These are phyloP conservation scores for Asterophora parasitica DNA, from an alignment of 768 basidiomycete genomes.

Conservation along the genomic window DNA sequence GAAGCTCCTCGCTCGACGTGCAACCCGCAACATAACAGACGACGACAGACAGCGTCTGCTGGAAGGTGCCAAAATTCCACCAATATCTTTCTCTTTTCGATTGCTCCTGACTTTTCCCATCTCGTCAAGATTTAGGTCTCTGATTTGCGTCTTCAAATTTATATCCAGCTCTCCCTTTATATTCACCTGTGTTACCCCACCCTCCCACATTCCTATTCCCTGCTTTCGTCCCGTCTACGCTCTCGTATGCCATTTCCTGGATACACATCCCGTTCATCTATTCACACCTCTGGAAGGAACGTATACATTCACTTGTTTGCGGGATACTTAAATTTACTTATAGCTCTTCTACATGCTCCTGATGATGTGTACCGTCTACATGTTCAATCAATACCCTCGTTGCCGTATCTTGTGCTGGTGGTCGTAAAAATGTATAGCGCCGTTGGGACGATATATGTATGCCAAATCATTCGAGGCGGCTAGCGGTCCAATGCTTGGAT, in stretches of 20 bases:
- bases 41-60: constrained; percentile 68
- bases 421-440: no score
- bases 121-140: constrained; percentile 40
- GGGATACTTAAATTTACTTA: background rate
- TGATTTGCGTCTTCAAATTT: constrained; percentile 21
- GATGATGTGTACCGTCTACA: constrained; percentile 8
- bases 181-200: constrained; percentile 13
- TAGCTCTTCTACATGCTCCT: constrained; percentile 4
- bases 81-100: background rate
- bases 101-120: background rate
- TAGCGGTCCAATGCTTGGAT: no score
- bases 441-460: no score
- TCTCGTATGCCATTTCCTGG: constrained; percentile 5
- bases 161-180: constrained; percentile 10
- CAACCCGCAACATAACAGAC: constrained; percentile 73
- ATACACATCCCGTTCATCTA: background rate
- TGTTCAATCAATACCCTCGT: constrained; percentile 4
- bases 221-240: constrained; percentile 7
- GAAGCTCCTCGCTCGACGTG: constrained; percentile 82
- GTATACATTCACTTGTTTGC: constrained; percentile 1
- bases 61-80: constrained; percentile 60
- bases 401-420: background rate
- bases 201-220: background rate
- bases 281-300: constrained; percentile 10
- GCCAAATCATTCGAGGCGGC: no score